These are phyloP conservation scores for Colletotrichum liaoningense DNA, from an alignment of 2,329 filamentous ascomycete genomes.

Conservation along the genomic window DNA sequence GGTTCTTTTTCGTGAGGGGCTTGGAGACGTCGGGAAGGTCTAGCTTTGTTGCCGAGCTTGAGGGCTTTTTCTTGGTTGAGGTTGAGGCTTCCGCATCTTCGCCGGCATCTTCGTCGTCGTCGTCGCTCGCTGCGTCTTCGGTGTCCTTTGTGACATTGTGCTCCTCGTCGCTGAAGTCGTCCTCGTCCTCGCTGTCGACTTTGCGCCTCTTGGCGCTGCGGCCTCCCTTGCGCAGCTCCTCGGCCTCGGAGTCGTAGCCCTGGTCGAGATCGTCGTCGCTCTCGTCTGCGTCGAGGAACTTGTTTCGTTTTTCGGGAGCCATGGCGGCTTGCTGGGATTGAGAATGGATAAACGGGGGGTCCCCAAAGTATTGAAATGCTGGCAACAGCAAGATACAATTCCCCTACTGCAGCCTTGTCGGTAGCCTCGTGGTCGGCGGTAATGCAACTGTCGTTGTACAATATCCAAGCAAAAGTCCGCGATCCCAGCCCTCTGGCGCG, in stretches of 20 bases:
- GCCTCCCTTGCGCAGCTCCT: constrained; percentile 75
- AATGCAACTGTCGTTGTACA: constrained; percentile 2
- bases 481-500: constrained; percentile 1
- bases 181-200: constrained; percentile 58
- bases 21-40: constrained; percentile 62
- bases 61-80: constrained; percentile 42
- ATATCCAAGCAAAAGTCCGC: not conserved
- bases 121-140: constrained; percentile 45
- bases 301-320: constrained; percentile 77
- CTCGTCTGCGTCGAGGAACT: constrained; percentile 73
- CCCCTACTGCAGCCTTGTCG: not conserved
- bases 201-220: constrained; percentile 73
- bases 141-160: constrained; percentile 47
- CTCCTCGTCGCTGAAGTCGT: constrained; percentile 51
- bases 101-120: constrained; percentile 19
- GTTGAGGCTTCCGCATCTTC: constrained; percentile 33
- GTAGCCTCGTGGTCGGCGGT: not conserved
- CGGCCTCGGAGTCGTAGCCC: constrained; percentile 75
- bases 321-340: constrained; percentile 52
- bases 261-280: constrained; percentile 69
- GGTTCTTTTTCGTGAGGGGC: constrained; percentile 74
- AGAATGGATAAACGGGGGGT: not conserved
- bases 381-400: not conserved
- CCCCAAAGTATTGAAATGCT: not conserved
- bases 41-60: constrained; percentile 19